Percentiles rank a stretch among this genome's conserved stretches.
Evolutionary conservation across 2,329 filamentous ascomycete genomes (phyloP).

Genomic region (Claviceps monticola): DNA sequence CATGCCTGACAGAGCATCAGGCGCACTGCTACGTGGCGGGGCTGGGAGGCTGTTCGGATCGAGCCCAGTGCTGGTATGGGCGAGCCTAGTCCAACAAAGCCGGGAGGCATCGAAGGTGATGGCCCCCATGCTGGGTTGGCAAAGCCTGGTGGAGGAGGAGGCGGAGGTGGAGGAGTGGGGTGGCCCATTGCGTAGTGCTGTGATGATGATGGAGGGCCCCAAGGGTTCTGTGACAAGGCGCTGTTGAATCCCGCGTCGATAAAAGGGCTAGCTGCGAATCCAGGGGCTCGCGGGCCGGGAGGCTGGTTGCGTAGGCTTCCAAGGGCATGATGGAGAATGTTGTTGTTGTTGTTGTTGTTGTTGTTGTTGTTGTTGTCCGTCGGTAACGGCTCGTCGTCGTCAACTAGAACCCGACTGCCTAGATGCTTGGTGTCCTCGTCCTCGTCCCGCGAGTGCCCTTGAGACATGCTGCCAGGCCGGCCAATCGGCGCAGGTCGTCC

Average conservation of each 20-base stretch:
- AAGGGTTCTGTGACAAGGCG: constrained; percentile 22
- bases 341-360: constrained; percentile 10
- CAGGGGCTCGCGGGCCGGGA: constrained; percentile 29
- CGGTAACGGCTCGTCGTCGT: constrained; percentile 49
- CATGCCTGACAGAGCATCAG: constrained; percentile 67
- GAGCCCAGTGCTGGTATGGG: constrained; percentile 16
- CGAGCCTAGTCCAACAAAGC: constrained; percentile 21
- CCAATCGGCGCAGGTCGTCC: constrained; percentile 77
- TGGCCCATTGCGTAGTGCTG: constrained; percentile 15
- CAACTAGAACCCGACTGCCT: constrained; percentile 78
- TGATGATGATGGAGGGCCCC: constrained; percentile 24
- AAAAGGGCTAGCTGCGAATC: constrained; percentile 29
- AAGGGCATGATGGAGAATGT: background rate
- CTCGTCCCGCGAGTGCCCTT: constrained; percentile 34
- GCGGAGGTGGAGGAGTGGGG: background rate
- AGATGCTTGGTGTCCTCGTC: constrained; percentile 68
- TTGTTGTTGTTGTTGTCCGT: constrained; percentile 13
- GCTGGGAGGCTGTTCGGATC: constrained; percentile 29
- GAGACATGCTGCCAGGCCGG: constrained; percentile 60
- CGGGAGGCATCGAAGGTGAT: constrained; percentile 18
- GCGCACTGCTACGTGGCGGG: constrained; percentile 55
- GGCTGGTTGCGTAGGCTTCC: constrained; percentile 32
- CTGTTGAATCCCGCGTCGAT: constrained; percentile 25
- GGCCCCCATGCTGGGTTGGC: constrained; percentile 26
- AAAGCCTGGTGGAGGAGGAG: constrained; percentile 32